Base-by-base conservation (phyloP, 192 early-diverging fungal species). In the Radiomyces spectabilis region DNA sequence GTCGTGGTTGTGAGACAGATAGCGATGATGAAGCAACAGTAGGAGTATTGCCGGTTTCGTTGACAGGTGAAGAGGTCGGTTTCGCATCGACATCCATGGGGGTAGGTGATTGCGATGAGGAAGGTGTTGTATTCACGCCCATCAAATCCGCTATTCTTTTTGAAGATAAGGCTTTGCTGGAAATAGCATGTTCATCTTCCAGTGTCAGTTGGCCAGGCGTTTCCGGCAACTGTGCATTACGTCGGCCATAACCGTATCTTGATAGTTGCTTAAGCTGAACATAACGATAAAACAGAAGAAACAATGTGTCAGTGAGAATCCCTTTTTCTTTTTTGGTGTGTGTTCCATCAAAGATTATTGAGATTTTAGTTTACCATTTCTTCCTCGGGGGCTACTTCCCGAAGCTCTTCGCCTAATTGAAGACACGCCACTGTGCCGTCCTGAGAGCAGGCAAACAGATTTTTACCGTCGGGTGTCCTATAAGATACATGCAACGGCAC, bases 391-490 rank as follows among this genome's bases (percentile, higher is more conserved):
- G 88, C 65, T 27, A 83, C 78, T 5, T 61, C 59, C 4, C 88
- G 86, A 13, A 97, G 66, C 61, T 91, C 89, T 10, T 68, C 75
- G 19, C 72, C 63, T 53, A 95, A 91, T 39, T 78, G 75, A 3
- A 95, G 44, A n/a, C 86, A 65, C 1, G 81, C 85, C 3, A 93
- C 80, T 0, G 88, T 83, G 5, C 95, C 95, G 70, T 96, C 93
- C 58, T 94, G 87, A 7, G 94, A 96, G 57, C 89, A 92, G 4
- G 89, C 89, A 37, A 85, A 82, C 32, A 97, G 63, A n/a, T 61
- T 70, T 33, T 75, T 55, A 15, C 91, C 84, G 65, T 88, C 80
- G 0, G 88, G 80, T 33, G 87, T 71, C 88, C 84, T 86, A 41
- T 22, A 40, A 33, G 19, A 52, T 13, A 26, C 21, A 2, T 26